phyloP scores from a whole-genome alignment of 352 stramenopile genomes.

The Phytophthora palmivora region DNA sequence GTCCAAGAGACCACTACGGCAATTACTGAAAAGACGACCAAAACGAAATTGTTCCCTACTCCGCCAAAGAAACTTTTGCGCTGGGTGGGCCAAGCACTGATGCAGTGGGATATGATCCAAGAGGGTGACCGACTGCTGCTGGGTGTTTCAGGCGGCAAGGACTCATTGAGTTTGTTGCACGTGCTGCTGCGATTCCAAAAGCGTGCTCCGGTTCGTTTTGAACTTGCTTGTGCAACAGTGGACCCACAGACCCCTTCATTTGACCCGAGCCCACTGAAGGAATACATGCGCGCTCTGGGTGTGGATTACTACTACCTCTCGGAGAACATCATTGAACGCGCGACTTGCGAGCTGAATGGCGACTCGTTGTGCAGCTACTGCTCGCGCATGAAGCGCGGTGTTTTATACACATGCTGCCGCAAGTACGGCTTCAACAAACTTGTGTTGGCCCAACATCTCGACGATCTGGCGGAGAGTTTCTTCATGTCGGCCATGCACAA shows the following conservation, averaged over 20 bases:
- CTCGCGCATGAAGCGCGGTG: constrained; percentile 97
- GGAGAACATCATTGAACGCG: constrained; percentile 93
- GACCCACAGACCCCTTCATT: constrained; percentile 98
- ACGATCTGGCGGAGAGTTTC: constrained; percentile 98
- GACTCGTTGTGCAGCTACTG: constrained; percentile 97
- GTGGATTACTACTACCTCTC: constrained; percentile 96
- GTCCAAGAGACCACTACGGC: constrained; percentile 50
- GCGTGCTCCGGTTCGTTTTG: constrained; percentile 94
- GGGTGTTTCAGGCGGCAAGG: constrained; percentile 97
- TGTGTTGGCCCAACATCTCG: constrained; percentile 96
- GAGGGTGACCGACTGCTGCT: constrained; percentile 95
- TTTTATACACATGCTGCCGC: constrained; percentile 96
- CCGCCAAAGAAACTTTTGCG: constrained; percentile 85
- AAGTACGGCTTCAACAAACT: constrained; percentile 95
- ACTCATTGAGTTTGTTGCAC: constrained; percentile 97
- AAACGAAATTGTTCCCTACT: constrained; percentile 61
- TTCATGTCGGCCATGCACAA: constrained; percentile 99
- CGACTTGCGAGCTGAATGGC: constrained; percentile 86
- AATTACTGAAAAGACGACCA: constrained; percentile 58
- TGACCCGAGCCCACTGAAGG: constrained; percentile 96
- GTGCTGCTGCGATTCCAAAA: constrained; percentile 95
- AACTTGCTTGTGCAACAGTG: constrained; percentile 95
- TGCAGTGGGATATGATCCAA: constrained; percentile 97
- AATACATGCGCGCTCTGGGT: constrained; percentile 95
- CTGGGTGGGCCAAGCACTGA: constrained; percentile 88